Percentiles rank a stretch among this genome's conserved stretches.
phyloP scores from a whole-genome alignment of 2,329 filamentous ascomycete genomes.

The Aspergillus unguis region DNA sequence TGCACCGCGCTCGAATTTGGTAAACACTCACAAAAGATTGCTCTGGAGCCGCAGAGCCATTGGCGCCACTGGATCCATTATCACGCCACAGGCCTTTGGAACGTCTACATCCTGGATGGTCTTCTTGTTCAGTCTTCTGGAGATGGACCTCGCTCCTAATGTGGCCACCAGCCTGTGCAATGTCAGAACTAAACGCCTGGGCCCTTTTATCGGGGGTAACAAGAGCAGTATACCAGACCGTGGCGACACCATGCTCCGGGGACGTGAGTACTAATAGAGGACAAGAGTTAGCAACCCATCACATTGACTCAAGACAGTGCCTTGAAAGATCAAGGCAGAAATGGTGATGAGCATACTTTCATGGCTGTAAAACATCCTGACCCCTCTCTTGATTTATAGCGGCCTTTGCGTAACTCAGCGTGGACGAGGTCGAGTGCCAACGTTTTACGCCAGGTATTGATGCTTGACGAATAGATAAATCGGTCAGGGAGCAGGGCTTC shows the following conservation, averaged over 20 bases:
- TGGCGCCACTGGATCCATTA: constrained; percentile 77
- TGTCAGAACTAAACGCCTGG: not conserved
- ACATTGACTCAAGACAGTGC: not conserved
- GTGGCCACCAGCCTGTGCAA: constrained; percentile 79
- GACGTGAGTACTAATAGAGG: constrained; percentile 66
- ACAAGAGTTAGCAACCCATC: constrained; percentile 19
- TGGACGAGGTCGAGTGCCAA: too few relatives aligned
- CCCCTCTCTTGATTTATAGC: too few relatives aligned
- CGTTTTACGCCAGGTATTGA: not conserved
- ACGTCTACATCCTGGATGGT: constrained; percentile 87
- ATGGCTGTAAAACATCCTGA: constrained; percentile 87
- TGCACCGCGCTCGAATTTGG: not conserved
- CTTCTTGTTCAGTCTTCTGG: constrained; percentile 75
- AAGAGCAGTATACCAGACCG: constrained; percentile 69
- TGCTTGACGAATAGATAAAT: not conserved
- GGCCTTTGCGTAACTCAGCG: too few relatives aligned
- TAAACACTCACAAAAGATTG: constrained; percentile 65
- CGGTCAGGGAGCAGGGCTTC: too few relatives aligned
- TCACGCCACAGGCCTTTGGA: constrained; percentile 80
- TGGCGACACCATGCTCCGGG: constrained; percentile 86
- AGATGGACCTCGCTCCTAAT: constrained; percentile 67
- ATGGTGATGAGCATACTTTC: constrained; percentile 64
- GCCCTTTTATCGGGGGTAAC: not conserved
- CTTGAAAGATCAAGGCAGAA: too few relatives aligned
- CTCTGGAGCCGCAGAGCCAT: constrained; percentile 88